Evolutionary conservation across 495 filamentous ascomycete species (phyloP), one percentile per base, ranked within the genome.

Genomic region (Penicillium paradoxum): DNA sequence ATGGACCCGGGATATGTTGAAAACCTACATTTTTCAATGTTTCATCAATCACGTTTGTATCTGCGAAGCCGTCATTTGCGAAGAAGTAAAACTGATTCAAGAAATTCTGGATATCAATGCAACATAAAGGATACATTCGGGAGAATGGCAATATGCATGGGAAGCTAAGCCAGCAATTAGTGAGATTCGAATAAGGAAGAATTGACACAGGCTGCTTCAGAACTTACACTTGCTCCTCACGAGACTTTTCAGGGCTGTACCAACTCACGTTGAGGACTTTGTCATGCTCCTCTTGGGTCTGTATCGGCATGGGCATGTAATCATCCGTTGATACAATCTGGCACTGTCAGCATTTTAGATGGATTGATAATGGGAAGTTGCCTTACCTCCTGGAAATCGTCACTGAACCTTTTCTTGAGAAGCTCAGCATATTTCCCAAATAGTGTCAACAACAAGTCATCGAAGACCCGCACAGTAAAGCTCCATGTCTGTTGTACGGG

Each of bases 221-320:
- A 30, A 78, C 83, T 54, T 79, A 92, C 84, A 77, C 80, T 59
- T 95, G 78, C 52, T 95, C 83, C 53, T 91, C 83, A 10, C 78
- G 76, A 38, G 84, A 67, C 51, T 85, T 89, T 10, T 93, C 89
- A 38, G 90, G 90, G 8, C 77, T 85, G 64, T 93, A 96, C 91
- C 91, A 97, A 67, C 83, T 92, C 47, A 96, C 89, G 50, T 86
- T 89, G 57, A 96, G 81, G 21, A 99, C 91, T 60, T 96, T 95
- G 55, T 95, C 88, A 65, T 95, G 97, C 60, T 97, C 90, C 51
- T 95, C 91, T n/a, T 77, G 57, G 21, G 84, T 88, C 53, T 87
- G 84, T 60, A 97, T 95, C 6, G 88, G 85, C 95, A 99, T 97
- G 17, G 95, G 95, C 91, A 97, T 97, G 69, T 97, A 99, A 66